Conservation (phyloP, 768 basidiomycete genomes). For the Pleurotus eryngii region DNA sequence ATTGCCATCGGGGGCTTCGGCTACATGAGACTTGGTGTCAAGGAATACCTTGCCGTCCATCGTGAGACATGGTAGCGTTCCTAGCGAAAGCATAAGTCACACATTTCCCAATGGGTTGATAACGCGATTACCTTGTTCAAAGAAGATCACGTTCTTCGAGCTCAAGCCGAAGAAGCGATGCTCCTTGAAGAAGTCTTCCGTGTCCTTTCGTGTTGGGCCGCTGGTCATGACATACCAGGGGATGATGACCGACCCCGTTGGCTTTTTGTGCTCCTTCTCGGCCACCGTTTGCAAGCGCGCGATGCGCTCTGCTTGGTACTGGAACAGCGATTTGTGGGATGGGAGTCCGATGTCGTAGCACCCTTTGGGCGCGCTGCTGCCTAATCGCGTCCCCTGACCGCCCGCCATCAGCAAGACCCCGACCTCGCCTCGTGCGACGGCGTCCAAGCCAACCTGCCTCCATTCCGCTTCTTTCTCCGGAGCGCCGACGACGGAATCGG, state of each 20-base stretch:
- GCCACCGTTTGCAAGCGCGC: constrained; percentile 77
- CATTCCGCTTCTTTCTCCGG: constrained; percentile 65
- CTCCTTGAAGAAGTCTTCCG: constrained; percentile 78
- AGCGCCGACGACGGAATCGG: constrained; percentile 52
- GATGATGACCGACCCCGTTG: constrained; percentile 62
- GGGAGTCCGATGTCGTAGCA: constrained; percentile 97
- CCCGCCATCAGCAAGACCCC: constrained; percentile 98
- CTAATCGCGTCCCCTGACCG: constrained; percentile 93
- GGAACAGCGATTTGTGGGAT: constrained; percentile 91
- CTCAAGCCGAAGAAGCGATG: constrained; percentile 82
- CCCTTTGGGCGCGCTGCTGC: constrained; percentile 91
- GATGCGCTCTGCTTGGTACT: constrained; percentile 97
- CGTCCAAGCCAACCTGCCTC: constrained; percentile 74
- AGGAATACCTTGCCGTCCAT: constrained; percentile 93
- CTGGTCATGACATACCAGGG: constrained; percentile 99
- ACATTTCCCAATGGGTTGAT: constrained; percentile 7
- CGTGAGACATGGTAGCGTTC: constrained; percentile 91
- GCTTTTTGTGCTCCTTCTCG: constrained; percentile 47
- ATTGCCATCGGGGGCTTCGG: constrained; percentile 98
- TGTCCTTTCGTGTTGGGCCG: constrained; percentile 87
- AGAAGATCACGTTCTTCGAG: constrained; percentile 80
- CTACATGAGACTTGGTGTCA: constrained; percentile 70
- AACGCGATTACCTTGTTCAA: constrained; percentile 81
- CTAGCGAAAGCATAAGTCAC: constrained; percentile 36
- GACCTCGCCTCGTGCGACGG: constrained; percentile 79